phyloP scores from a whole-genome alignment of 495 filamentous ascomycete genomes.

The Aspergillus heteromorphus region DNA sequence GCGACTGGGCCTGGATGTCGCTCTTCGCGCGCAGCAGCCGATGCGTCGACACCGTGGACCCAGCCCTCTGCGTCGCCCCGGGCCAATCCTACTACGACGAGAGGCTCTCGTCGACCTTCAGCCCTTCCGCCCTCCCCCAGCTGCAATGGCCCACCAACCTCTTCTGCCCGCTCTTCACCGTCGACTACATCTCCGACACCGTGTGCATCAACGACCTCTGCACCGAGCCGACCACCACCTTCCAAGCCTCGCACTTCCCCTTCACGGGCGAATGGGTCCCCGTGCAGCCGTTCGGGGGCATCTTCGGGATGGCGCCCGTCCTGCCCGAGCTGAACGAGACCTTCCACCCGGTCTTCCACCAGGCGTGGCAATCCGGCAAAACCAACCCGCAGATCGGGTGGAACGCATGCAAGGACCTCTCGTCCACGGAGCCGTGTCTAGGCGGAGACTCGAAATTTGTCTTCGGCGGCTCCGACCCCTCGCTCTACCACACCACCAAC shows the following conservation, averaged over 20 bases:
- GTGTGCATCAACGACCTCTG: not conserved
- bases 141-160: not conserved
- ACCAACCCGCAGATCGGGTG: not conserved
- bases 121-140: not conserved
- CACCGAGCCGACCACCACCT: not conserved
- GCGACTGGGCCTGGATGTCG: not conserved
- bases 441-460: not conserved
- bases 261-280: not conserved
- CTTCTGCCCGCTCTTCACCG: not conserved
- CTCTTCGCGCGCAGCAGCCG: not conserved
- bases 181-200: not conserved
- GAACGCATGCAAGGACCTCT: not conserved
- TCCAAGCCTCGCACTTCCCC: not conserved
- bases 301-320: not conserved
- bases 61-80: not conserved
- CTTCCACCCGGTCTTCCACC: not conserved
- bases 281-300: not conserved
- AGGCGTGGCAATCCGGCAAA: not conserved
- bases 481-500: not conserved
- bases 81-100: not conserved
- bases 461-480: not conserved
- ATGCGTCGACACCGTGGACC: not conserved
- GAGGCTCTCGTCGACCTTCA: not conserved
- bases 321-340: not conserved
- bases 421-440: not conserved